Conservation (phyloP, 352 stramenopile genomes). For the Globisporangium nagaii region DNA sequence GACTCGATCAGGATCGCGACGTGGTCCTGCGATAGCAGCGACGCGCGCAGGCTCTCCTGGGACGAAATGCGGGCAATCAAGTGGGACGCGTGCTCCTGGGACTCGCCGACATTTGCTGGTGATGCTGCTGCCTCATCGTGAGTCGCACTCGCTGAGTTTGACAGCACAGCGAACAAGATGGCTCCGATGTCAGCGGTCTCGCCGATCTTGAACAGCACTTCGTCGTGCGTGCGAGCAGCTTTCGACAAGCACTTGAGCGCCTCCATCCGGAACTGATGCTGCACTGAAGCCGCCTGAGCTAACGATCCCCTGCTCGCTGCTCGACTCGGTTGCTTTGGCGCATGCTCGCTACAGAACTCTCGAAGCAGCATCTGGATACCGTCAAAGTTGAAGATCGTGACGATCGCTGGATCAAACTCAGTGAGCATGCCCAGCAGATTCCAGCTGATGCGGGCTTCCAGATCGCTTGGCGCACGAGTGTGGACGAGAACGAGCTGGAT, state of each 20-base stretch:
- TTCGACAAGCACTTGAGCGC: constrained; percentile 69
- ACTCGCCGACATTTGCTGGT: constrained; percentile 14
- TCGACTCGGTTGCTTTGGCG: constrained; percentile 10
- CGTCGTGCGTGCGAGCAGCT: constrained; percentile 39
- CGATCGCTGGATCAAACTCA: constrained; percentile 50
- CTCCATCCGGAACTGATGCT: constrained; percentile 31
- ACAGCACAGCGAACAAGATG: constrained; percentile 41
- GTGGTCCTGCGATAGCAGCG: constrained; percentile 49
- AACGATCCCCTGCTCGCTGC: constrained; percentile 2
- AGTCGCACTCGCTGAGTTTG: not conserved
- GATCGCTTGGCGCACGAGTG: constrained; percentile 22
- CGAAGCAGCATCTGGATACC: constrained; percentile 47
- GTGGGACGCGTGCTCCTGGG: constrained; percentile 53
- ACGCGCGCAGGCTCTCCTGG: constrained; percentile 44
- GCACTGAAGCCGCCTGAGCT: constrained; percentile 2
- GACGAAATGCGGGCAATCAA: constrained; percentile 48
- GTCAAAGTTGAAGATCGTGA: constrained; percentile 60
- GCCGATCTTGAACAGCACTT: constrained; percentile 65
- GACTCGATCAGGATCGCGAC: constrained; percentile 60
- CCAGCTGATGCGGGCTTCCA: constrained; percentile 41
- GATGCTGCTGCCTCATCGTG: not conserved
- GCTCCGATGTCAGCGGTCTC: constrained; percentile 30
- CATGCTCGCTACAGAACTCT: constrained; percentile 27
- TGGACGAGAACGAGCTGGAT: constrained; percentile 52
- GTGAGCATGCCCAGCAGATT: constrained; percentile 47